Percentiles rank a stretch among this genome's conserved stretches.
Evolutionary conservation across 805 yeast genomes (phyloP).

Genomic region (Lipomyces oligophaga): DNA sequence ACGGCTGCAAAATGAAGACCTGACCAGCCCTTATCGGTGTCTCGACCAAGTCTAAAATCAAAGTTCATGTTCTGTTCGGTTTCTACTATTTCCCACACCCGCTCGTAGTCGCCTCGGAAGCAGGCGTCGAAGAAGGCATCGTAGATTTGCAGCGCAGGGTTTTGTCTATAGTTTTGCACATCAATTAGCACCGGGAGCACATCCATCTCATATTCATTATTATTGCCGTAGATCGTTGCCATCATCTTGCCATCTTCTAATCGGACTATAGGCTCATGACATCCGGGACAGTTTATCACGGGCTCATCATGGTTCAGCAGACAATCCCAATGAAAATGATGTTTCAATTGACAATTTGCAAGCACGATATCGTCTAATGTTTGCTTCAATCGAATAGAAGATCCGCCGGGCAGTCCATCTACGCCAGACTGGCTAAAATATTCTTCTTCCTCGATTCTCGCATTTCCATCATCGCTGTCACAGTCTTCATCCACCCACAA

Average conservation of each 20-base stretch:
- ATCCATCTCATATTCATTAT: constrained; percentile 18
- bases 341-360: constrained; percentile 12
- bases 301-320: constrained; percentile 21
- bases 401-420: too few relatives aligned
- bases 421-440: too few relatives aligned
- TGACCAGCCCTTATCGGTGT: constrained; percentile 24
- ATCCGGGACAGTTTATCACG: constrained; percentile 17
- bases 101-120: constrained; percentile 24
- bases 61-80: background rate
- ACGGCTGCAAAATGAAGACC: constrained; percentile 24
- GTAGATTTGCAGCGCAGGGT: constrained; percentile 16
- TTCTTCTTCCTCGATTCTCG: too few relatives aligned
- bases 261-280: constrained; percentile 10
- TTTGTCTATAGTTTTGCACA: constrained; percentile 11
- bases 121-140: constrained; percentile 26
- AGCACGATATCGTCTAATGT: constrained; percentile 24
- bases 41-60: constrained; percentile 6
- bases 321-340: constrained; percentile 26
- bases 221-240: constrained; percentile 20
- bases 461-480: too few relatives aligned
- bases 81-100: constrained; percentile 16
- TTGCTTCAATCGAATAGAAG: too few relatives aligned
- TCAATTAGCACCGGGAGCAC: constrained; percentile 9
- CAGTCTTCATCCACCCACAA: too few relatives aligned
- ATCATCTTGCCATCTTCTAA: constrained; percentile 1